These are phyloP conservation scores for Maudiozyma barnettii DNA, from an alignment of 805 yeast genomes.

Conservation along the genomic window DNA sequence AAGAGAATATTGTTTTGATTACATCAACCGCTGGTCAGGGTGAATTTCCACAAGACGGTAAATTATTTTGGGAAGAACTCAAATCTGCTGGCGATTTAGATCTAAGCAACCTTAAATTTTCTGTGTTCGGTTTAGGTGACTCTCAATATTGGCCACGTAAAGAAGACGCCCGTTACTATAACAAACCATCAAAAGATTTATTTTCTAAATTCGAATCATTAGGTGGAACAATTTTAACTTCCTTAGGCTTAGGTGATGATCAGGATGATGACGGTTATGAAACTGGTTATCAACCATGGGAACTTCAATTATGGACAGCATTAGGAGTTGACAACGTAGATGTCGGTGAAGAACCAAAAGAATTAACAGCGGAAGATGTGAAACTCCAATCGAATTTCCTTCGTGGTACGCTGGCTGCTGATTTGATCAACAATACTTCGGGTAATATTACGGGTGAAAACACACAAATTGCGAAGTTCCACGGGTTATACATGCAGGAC, in stretches of 20 bases:
- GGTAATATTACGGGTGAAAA: constrained; percentile 87
- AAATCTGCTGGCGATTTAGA: constrained; percentile 56
- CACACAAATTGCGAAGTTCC: constrained; percentile 93
- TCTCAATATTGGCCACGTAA: constrained; percentile 95
- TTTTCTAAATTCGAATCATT: constrained; percentile 52
- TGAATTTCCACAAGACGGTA: constrained; percentile 75
- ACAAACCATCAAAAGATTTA: constrained; percentile 79
- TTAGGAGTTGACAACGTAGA: constrained; percentile 76
- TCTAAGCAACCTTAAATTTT: constrained; percentile 47
- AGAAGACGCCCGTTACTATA: constrained; percentile 88
- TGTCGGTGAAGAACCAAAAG: constrained; percentile 85
- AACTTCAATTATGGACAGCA: constrained; percentile 72
- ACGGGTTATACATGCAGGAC: constrained; percentile 97
- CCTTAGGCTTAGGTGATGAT: constrained; percentile 88
- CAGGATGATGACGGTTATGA: constrained; percentile 94
- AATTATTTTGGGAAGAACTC: constrained; percentile 65
- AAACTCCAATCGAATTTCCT: constrained; percentile 76
- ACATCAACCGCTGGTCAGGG: constrained; percentile 97
- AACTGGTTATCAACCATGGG: constrained; percentile 89
- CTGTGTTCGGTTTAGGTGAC: constrained; percentile 90
- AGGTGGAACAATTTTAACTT: constrained; percentile 65
- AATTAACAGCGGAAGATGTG: constrained; percentile 91
- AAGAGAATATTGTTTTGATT: constrained; percentile 56
- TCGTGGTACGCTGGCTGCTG: constrained; percentile 90
- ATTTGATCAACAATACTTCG: constrained; percentile 67